Evolutionary conservation across 2,329 filamentous ascomycete genomes (phyloP), one percentile per base, ranked within the genome.

Genomic region (Endocalyx cinctus): DNA sequence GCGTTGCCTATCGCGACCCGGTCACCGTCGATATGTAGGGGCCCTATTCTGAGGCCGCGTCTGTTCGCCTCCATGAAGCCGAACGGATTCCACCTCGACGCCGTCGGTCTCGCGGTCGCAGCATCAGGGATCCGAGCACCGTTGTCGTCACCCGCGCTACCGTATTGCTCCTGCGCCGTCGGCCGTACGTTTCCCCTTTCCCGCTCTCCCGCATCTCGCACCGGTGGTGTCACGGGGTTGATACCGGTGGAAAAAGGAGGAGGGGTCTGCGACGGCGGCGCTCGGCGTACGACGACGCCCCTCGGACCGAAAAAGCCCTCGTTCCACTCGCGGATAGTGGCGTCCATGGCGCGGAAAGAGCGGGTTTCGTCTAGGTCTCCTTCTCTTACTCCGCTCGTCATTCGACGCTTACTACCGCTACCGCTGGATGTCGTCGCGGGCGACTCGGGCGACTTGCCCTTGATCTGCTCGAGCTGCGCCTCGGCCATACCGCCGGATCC

Each of bases 291-390:
- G 3, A 45, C 53, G 8, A 78, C 54, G 11, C 67, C 67, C 10
- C 74, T 59, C 3, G 69, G 71, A 1, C 45, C 54, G 37, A 79
- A 79, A 52, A 79, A 78, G 4, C 66, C 64, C 4, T 64, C 60
- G 42, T 79, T 79, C 74, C 75, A 79, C 44, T 77, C 69, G 28
- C 58, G 49, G 2, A 74, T 58, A 0, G 67, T 69, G 2, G 55
- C 54, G 13, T 69, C 61, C 5, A 63, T 43, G n/a, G n/a, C n/a
- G n/a, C n/a, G n/a, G n/a, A n/a, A n/a, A n/a, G n/a, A n/a, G n/a
- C n/a, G n/a, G n/a, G n/a, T n/a, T n/a, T n/a, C n/a, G n/a, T n/a
- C n/a, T n/a, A n/a, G n/a, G n/a, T n/a, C n/a, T n/a, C n/a, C n/a
- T n/a, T n/a, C n/a, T n/a, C n/a, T n/a, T n/a, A n/a, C n/a, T n/a